Conservation (phyloP, 768 basidiomycete species). For the Rhizopogon rudus region DNA sequence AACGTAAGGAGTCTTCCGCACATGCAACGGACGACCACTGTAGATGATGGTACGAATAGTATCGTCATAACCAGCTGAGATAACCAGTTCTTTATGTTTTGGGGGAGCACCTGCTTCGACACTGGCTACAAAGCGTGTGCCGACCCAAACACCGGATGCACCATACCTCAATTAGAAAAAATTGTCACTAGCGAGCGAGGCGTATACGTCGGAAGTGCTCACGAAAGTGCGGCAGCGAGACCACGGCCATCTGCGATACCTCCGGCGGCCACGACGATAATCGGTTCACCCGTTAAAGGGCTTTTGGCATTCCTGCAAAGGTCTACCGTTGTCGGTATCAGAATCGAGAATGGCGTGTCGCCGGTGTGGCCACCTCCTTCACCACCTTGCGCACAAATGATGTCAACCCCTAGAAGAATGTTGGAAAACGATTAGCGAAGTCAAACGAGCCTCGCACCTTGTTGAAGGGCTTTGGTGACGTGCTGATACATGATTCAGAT, state of each 20-base stretch:
- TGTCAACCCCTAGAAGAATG: conserved; percentile 61
- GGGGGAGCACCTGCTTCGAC: conserved; percentile 77
- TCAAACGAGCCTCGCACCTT: conserved; percentile 34
- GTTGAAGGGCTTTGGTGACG: conserved; percentile 68
- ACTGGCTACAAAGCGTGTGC: conserved; percentile 82
- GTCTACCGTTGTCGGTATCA: conserved; percentile 81
- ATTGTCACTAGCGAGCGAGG: background rate
- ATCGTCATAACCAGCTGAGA: conserved; percentile 75
- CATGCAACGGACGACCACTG: conserved; percentile 75
- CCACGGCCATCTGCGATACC: conserved; percentile 82
- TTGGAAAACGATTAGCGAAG: background rate
- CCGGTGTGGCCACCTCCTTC: conserved; percentile 91
- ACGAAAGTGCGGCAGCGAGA: conserved; percentile 71
- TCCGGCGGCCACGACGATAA: conserved; percentile 80
- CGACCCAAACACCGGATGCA: conserved; percentile 84
- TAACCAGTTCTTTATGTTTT: conserved; percentile 61
- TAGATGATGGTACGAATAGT: conserved; percentile 67
- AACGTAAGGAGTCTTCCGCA: conserved; percentile 78
- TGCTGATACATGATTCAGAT: conserved; percentile 38
- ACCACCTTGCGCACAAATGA: conserved; percentile 85
- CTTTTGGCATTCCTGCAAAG: conserved; percentile 63
- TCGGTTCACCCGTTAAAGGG: conserved; percentile 71
- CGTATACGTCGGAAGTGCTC: conserved; percentile 9
- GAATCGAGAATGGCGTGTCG: conserved; percentile 72
- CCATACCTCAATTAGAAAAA: conserved; percentile 51